These are phyloP conservation scores for Sarocladiaceae sp. DNA, from an alignment of 2,329 filamentous ascomycete genomes.

Conservation along the genomic window DNA sequence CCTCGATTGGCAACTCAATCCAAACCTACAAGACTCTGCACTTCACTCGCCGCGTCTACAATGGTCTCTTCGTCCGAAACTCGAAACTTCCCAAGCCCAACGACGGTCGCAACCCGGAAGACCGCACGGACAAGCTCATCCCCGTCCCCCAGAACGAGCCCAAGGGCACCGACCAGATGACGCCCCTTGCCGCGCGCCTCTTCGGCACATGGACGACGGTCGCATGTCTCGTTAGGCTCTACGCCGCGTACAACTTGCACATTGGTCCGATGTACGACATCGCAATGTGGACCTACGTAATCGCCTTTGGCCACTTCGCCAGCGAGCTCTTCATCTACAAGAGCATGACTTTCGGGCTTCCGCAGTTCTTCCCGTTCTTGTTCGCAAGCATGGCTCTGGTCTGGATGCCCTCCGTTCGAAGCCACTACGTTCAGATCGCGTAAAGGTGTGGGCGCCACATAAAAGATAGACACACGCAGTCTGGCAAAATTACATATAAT, in stretches of 20 bases:
- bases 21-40: conserved; percentile 76
- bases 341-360: conserved; percentile 58
- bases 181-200: conserved; percentile 67
- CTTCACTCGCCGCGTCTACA: conserved; percentile 85
- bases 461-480: background rate
- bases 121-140: conserved; percentile 46
- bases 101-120: conserved; percentile 41
- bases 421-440: conserved; percentile 54
- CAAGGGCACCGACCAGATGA: conserved; percentile 54
- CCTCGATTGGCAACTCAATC: conserved; percentile 77
- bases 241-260: conserved; percentile 76
- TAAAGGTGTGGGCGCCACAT: conserved; percentile 11
- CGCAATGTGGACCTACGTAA: conserved; percentile 71
- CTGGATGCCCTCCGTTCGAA: conserved; percentile 64
- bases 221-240: conserved; percentile 68
- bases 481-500: background rate
- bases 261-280: conserved; percentile 71
- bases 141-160: conserved; percentile 27
- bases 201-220: conserved; percentile 88
- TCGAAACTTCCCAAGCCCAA: conserved; percentile 33
- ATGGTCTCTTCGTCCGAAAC: conserved; percentile 54
- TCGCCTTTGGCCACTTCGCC: conserved; percentile 72
- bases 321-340: conserved; percentile 77
- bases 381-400: conserved; percentile 44
- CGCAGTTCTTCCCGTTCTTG: conserved; percentile 49